phyloP scores from a whole-genome alignment of 805 yeast species.

The Ogataea zsoltii region DNA sequence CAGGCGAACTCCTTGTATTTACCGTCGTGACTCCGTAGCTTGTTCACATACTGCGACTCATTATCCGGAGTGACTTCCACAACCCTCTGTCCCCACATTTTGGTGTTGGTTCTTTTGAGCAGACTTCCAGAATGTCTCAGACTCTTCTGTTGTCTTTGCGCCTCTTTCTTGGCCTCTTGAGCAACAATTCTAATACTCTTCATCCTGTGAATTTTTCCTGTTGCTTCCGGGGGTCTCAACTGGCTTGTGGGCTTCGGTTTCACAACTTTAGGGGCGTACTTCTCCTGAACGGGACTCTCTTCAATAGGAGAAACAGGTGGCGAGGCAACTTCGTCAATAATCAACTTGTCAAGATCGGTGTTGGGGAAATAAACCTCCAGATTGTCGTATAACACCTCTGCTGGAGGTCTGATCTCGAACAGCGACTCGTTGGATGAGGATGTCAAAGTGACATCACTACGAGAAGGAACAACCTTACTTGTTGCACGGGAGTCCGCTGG shows the following conservation, averaged over 20 bases:
- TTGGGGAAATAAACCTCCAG: constrained; percentile 90
- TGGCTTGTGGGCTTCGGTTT: constrained; percentile 39
- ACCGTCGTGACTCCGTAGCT: constrained; percentile 63
- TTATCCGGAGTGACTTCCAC: constrained; percentile 84
- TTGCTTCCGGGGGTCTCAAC: constrained; percentile 41
- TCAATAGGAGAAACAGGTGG: constrained; percentile 57
- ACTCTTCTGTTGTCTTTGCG: constrained; percentile 37
- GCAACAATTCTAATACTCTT: constrained; percentile 94
- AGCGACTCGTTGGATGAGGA: constrained; percentile 26
- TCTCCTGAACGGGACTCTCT: constrained; percentile 11
- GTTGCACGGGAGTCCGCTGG: background rate
- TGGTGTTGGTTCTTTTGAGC: constrained; percentile 78
- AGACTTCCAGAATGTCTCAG: constrained; percentile 30
- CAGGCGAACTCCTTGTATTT: constrained; percentile 87
- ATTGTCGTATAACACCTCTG: constrained; percentile 90
- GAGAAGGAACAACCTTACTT: background rate
- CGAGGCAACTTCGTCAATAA: constrained; percentile 65
- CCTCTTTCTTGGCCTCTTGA: constrained; percentile 75
- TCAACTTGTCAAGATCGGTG: constrained; percentile 89
- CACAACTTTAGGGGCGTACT: background rate
- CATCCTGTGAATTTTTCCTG: constrained; percentile 57
- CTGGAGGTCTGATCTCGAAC: constrained; percentile 86
- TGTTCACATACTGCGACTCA: constrained; percentile 60
- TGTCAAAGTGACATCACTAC: constrained; percentile 6
- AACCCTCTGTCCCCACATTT: constrained; percentile 96